phyloP scores from a whole-genome alignment of 2,329 filamentous ascomycete species.

The Ophiosphaerella herpotricha region DNA sequence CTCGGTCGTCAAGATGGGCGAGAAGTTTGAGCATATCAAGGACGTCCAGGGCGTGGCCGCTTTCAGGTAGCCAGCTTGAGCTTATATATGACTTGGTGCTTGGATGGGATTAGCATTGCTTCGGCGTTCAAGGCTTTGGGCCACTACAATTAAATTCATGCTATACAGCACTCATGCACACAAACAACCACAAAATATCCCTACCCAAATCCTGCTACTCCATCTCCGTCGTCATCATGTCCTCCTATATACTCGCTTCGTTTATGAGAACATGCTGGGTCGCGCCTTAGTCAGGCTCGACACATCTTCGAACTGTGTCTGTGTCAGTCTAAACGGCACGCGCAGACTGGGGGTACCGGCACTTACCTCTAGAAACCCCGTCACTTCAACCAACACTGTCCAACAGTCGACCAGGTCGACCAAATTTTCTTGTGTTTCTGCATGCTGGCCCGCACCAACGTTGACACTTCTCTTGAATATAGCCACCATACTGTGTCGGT shows the following conservation, averaged over 20 bases:
- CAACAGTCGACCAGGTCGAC: conserved; percentile 83
- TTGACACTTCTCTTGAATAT: conserved; percentile 89
- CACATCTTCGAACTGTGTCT: conserved; percentile 27
- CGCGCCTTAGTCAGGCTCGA: conserved; percentile 18
- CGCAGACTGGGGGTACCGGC: not conserved
- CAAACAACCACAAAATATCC: too few relatives aligned
- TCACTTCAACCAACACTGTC: conserved; percentile 79
- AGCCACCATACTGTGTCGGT: conserved; percentile 81
- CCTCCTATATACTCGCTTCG: not conserved
- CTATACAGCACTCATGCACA: too few relatives aligned
- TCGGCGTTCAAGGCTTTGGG: too few relatives aligned
- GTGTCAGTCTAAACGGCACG: conserved; percentile 5
- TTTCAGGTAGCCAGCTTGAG: conserved; percentile 37
- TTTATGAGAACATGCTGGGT: conserved; percentile 20
- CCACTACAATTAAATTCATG: too few relatives aligned
- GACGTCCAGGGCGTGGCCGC: conserved; percentile 60
- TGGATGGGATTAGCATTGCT: too few relatives aligned
- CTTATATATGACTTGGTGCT: too few relatives aligned
- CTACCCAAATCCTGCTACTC: not conserved
- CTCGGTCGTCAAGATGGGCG: conserved; percentile 82
- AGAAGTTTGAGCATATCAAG: conserved; percentile 65
- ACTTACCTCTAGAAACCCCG: conserved; percentile 80
- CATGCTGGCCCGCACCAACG: conserved; percentile 60
- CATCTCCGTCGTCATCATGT: not conserved
- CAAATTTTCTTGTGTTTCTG: conserved; percentile 68